Percentiles rank a stretch among this genome's conserved stretches.
phyloP scores from a whole-genome alignment of 2,329 filamentous ascomycete species.

The Venturia asperata region DNA sequence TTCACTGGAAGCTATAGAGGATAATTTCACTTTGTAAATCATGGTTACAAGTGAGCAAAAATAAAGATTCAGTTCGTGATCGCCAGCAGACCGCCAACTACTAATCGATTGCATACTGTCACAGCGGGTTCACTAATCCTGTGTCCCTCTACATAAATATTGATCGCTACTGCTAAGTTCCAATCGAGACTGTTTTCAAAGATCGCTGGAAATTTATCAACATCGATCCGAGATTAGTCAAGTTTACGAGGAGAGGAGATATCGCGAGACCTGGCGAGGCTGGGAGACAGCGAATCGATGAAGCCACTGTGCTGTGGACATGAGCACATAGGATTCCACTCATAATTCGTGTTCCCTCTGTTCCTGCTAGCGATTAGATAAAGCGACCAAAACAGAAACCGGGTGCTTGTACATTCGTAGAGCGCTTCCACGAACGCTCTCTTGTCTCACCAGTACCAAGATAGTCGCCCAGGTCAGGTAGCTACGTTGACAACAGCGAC shows the following conservation, averaged over 20 bases:
- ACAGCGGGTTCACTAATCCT: too few species aligned
- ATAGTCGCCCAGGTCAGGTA: background rate
- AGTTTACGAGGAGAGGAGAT: too few species aligned
- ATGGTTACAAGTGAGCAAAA: background rate
- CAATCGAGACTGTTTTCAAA: too few species aligned
- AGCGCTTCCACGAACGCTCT: background rate
- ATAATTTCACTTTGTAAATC: background rate
- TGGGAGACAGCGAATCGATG: too few species aligned
- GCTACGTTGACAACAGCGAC: background rate
- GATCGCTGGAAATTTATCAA: too few species aligned
- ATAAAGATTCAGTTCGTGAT: background rate
- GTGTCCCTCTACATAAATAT: too few species aligned
- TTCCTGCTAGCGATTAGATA: background rate
- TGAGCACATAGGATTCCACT: background rate
- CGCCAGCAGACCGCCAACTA: conserved; percentile 1
- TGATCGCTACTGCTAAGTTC: too few species aligned
- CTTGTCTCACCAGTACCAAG: background rate
- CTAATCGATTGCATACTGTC: background rate
- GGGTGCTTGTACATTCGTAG: background rate
- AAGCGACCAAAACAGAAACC: too few species aligned
- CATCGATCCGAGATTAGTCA: too few species aligned
- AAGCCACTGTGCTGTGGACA: background rate
- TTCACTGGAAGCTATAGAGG: background rate
- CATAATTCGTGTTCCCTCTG: background rate
- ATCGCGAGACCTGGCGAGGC: too few species aligned